A percentile compares a stretch with the other conserved stretches of the same genome.
phyloP scores from a whole-genome alignment of 176 grass and related monocot genomes.

The bread wheat (Triticum aestivum) region DNA sequence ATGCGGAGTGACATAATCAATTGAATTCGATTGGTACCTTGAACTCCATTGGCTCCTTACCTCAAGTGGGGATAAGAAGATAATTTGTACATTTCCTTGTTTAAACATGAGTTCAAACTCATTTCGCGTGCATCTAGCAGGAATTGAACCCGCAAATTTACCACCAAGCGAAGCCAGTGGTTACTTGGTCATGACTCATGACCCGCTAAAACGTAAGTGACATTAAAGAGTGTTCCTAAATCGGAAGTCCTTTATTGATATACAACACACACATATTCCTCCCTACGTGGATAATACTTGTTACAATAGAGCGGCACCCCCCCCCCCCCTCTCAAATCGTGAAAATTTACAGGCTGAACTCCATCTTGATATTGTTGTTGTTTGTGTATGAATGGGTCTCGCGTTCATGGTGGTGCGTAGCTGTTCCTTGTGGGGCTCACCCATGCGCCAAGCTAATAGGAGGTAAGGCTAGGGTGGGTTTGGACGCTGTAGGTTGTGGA shows the following conservation, averaged over 20 bases:
- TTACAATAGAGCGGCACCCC: neutral
- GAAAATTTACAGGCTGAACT: neutral
- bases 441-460: neutral
- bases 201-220: too few relatives aligned
- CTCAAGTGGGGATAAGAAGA: too few relatives aligned
- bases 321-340: neutral
- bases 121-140: too few relatives aligned
- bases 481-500: neutral
- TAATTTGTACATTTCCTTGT: too few relatives aligned
- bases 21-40: too few relatives aligned
- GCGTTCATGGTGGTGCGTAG: neutral
- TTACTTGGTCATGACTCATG: too few relatives aligned
- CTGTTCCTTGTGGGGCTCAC: neutral
- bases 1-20: too few relatives aligned
- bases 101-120: too few relatives aligned
- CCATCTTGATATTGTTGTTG: neutral
- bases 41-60: too few relatives aligned
- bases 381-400: neutral
- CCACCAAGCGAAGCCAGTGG: too few relatives aligned
- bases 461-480: neutral
- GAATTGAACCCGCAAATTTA: too few relatives aligned
- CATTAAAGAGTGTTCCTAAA: neutral
- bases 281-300: neutral
- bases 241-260: neutral
- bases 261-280: neutral